A percentile compares a stretch with the other conserved stretches of the same genome.
These are phyloP conservation scores for Cercospora sp. DNA, from an alignment of 2,329 filamentous ascomycete genomes.

Conservation along the genomic window DNA sequence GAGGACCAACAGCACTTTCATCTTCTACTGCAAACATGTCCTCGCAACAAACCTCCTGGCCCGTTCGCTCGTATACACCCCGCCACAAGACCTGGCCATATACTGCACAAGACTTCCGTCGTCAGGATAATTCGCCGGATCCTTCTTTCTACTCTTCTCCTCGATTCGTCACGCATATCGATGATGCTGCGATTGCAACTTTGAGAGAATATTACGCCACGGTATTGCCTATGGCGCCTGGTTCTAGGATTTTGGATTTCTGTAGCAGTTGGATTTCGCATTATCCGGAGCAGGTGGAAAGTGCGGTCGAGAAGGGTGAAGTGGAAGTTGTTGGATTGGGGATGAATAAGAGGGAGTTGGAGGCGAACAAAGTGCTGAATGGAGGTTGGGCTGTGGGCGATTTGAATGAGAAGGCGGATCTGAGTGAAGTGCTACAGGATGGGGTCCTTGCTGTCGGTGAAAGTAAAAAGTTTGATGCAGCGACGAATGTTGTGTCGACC, in stretches of 20 bases:
- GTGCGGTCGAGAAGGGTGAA: slow-evolving; percentile 36
- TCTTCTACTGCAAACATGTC: neutral
- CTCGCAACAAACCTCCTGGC: slow-evolving; percentile 18
- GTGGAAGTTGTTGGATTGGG: slow-evolving; percentile 51
- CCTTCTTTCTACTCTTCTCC: slow-evolving; percentile 45
- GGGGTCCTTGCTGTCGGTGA: too few species aligned
- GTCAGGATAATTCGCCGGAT: slow-evolving; percentile 42
- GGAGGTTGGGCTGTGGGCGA: slow-evolving; percentile 43
- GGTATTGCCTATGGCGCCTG: slow-evolving; percentile 44
- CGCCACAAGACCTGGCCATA: slow-evolving; percentile 41
- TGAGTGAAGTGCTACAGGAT: slow-evolving; percentile 27
- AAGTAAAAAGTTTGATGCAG: slow-evolving; percentile 42
- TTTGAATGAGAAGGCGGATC: slow-evolving; percentile 45
- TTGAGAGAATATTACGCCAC: slow-evolving; percentile 50
- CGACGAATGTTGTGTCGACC: slow-evolving; percentile 54
- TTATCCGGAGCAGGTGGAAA: slow-evolving; percentile 42
- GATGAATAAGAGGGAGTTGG: slow-evolving; percentile 51
- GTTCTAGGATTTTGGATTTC: slow-evolving; percentile 48
- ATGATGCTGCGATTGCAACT: slow-evolving; percentile 49
- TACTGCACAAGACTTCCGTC: slow-evolving; percentile 42
- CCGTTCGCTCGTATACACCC: slow-evolving; percentile 32
- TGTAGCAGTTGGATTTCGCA: slow-evolving; percentile 54
- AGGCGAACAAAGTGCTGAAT: slow-evolving; percentile 44
- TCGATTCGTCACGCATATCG: slow-evolving; percentile 57
- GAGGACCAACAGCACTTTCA: neutral